Percentiles rank a stretch among this genome's conserved stretches.
phyloP scores from a whole-genome alignment of 768 basidiomycete genomes.

The Auricularia heimuer region DNA sequence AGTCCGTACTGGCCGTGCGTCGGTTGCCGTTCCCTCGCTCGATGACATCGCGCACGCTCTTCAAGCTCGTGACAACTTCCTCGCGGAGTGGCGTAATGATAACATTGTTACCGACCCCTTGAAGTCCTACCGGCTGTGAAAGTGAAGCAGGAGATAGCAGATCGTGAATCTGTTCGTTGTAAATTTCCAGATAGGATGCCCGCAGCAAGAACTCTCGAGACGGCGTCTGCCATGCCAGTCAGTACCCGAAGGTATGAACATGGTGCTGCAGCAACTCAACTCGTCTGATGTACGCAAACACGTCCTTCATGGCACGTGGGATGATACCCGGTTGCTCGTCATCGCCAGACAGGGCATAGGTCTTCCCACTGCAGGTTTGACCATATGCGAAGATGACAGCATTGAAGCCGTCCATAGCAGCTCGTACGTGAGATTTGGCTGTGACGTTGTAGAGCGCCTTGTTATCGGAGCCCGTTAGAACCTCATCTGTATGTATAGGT shows the following conservation, averaged over 20 bases:
- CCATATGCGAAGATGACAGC: constrained; percentile 91
- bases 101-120: constrained; percentile 54
- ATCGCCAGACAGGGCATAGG: constrained; percentile 63
- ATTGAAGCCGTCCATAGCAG: constrained; percentile 96
- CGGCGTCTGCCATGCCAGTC: constrained; percentile 33
- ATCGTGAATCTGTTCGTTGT: constrained; percentile 86
- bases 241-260: constrained; percentile 8
- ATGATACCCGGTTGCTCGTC: constrained; percentile 89
- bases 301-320: constrained; percentile 83
- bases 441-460: constrained; percentile 69
- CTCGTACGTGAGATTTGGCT: constrained; percentile 69
- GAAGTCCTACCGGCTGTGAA: constrained; percentile 58
- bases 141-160: constrained; percentile 41
- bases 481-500: constrained; percentile 34
- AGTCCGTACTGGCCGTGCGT: constrained; percentile 93
- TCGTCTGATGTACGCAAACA: constrained; percentile 73
- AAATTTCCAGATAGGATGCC: constrained; percentile 94
- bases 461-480: constrained; percentile 71
- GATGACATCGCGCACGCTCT: constrained; percentile 77
- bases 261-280: neutral
- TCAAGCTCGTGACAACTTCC: constrained; percentile 87
- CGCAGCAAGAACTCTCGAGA: constrained; percentile 86
- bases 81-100: constrained; percentile 73
- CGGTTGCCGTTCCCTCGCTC: constrained; percentile 78
- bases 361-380: constrained; percentile 79